These are phyloP conservation scores for Aspergillus ibericus DNA, from an alignment of 2,329 filamentous ascomycete species.

Conservation along the genomic window DNA sequence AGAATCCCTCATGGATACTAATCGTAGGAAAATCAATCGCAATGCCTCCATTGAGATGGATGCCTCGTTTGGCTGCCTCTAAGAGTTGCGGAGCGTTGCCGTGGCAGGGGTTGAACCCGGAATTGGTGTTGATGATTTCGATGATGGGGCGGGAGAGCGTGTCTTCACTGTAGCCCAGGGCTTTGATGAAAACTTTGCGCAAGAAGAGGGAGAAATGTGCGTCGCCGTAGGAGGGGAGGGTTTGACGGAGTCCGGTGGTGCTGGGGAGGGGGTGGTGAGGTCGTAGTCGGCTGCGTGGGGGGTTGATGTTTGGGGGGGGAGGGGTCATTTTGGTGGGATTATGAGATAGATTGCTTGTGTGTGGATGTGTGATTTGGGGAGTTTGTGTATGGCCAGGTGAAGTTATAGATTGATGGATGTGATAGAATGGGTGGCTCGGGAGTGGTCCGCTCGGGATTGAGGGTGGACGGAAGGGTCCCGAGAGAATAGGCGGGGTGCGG, in stretches of 20 bases:
- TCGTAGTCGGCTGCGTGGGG: background rate
- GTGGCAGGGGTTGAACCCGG: constrained; percentile 72
- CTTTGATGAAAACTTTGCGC: constrained; percentile 75
- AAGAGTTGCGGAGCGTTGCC: constrained; percentile 70
- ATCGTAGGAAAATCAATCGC: constrained; percentile 74
- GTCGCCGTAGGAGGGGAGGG: constrained; percentile 69
- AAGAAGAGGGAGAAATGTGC: constrained; percentile 73
- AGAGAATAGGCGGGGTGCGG: too few species aligned
- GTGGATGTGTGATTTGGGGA: too few species aligned
- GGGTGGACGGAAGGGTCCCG: too few species aligned
- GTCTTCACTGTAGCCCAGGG: constrained; percentile 70
- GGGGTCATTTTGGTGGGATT: too few species aligned
- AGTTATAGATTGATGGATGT: too few species aligned
- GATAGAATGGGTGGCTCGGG: too few species aligned
- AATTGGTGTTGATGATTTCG: constrained; percentile 71
- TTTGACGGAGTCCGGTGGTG: constrained; percentile 59
- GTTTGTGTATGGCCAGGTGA: too few species aligned
- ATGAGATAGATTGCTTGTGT: too few species aligned
- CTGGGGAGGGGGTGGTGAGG: constrained; percentile 51
- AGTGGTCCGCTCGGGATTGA: too few species aligned
- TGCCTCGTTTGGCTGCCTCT: constrained; percentile 67
- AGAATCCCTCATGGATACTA: constrained; percentile 68
- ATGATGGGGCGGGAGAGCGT: constrained; percentile 68
- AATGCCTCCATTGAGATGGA: constrained; percentile 65
- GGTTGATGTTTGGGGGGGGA: too few species aligned